phyloP scores from a whole-genome alignment of 2,329 filamentous ascomycete genomes.

The Aspergillus sp. region DNA sequence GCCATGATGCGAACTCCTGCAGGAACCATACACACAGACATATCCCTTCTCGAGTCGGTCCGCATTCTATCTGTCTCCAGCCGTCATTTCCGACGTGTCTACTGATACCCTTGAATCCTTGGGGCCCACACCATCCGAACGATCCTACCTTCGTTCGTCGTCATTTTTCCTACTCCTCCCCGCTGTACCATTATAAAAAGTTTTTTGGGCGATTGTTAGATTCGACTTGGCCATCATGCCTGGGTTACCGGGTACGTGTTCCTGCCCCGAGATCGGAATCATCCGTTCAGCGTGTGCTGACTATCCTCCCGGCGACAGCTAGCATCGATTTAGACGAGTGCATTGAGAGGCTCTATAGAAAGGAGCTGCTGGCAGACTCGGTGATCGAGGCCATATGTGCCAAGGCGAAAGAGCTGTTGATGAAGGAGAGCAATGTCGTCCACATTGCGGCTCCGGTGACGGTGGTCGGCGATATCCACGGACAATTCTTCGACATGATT shows the following conservation, averaged over 20 bases:
- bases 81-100: conserved; percentile 1
- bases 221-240: conserved; percentile 35
- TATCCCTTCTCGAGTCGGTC: conserved; percentile 16
- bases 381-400: conserved; percentile 99
- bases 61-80: conserved; percentile 8
- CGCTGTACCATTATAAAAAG: conserved; percentile 8
- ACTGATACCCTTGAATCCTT: conserved; percentile 6
- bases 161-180: not conserved
- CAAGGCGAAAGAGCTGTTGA: conserved; percentile 96
- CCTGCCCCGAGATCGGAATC: not conserved
- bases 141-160: not conserved
- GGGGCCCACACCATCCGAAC: not conserved
- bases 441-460: conserved; percentile 94
- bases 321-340: conserved; percentile 99
- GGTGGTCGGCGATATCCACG: conserved; percentile 97
- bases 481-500: conserved; percentile 97
- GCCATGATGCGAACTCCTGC: conserved; percentile 29
- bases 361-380: conserved; percentile 93
- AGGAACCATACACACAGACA: conserved; percentile 21
- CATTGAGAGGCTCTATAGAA: conserved; percentile 93
- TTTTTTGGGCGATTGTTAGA: conserved; percentile 1
- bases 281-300: not conserved
- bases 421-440: conserved; percentile 99
- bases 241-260: conserved; percentile 42
- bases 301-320: conserved; percentile 51